Base-by-base conservation (phyloP, 768 basidiomycete species). In the Solioccasus polychromus region DNA sequence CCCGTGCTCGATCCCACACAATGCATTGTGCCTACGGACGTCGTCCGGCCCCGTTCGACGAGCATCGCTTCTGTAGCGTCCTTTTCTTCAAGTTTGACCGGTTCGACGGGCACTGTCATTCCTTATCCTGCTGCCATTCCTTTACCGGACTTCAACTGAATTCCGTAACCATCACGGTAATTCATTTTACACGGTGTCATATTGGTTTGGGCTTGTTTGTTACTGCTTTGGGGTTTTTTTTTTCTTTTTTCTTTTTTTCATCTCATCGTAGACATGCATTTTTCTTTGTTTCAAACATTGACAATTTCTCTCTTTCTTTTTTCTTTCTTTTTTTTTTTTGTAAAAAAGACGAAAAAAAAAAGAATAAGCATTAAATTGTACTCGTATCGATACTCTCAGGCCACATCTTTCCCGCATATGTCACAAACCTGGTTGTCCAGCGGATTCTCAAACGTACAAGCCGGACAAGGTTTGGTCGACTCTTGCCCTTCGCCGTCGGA, bases 401-500 rank as follows among this genome's bases (percentile, higher is more conserved):
- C 36, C 17, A 28, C 45, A 44, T 55, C 52, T 15, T 28, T 11
- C 18, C 71, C 63, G 58, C 82, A 83, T 47, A 79, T 62, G 38
- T 53, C 67, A 60, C 82, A 83, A 30, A 61, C 50, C 34, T 58
- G 32, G 12, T 63, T 71, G 40, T 73, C 74, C 12, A 63, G 38
- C 6, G 69, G 58, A 59, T 87, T 86, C 15, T 66, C 64, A 53
- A 73, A 82, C 8, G 84, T 88, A 64, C 85, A 89, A 8, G 56
- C 61, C 8, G 67, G 55, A 55, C 85, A 88, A 0, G 74, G 48
- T 53, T 75, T 77, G 49, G 63, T 59, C 11, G 45, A 50, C 17
- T 60, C 58, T 4, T 54, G 58, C 51, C 52, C 55, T 52, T 58
- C 55, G 34, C 54, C 58, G 49, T 73, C 66, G 39, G 68, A 66